Conservation (phyloP, 345 rosid species). For the Hevea brasiliensis region DNA sequence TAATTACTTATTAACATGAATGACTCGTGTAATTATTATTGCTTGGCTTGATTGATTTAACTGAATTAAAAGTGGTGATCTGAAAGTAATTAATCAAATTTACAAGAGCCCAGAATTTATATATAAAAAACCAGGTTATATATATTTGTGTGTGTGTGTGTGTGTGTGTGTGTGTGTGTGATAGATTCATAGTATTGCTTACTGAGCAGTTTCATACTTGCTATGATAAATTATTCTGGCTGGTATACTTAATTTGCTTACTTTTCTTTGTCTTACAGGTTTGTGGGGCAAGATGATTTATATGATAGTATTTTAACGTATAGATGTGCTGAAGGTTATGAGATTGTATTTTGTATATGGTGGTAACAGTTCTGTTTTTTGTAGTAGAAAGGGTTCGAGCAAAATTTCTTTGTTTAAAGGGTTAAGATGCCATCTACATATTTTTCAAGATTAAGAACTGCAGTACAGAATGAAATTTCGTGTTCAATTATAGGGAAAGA, state of each 20-base stretch:
- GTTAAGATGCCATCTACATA: conserved; percentile 61
- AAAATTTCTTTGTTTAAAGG: conserved; percentile 31
- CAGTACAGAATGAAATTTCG: conserved; percentile 49
- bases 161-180: too few relatives aligned
- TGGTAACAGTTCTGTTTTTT: conserved; percentile 33
- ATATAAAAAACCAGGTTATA: too few relatives aligned
- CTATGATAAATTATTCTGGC: not conserved
- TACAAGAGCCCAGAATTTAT: not conserved
- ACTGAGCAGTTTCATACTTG: not conserved
- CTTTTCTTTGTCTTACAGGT: conserved; percentile 18
- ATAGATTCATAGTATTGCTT: not conserved
- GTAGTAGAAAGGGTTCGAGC: conserved; percentile 23
- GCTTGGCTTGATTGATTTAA: not conserved
- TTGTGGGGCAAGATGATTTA: conserved; percentile 22
- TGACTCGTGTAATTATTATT: not conserved
- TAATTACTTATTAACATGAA: not conserved
- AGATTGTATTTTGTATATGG: conserved; percentile 32
- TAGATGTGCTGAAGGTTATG: conserved; percentile 48
- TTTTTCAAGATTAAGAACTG: conserved; percentile 49
- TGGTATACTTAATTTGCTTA: not conserved
- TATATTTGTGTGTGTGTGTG: too few relatives aligned
- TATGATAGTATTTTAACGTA: conserved; percentile 6
- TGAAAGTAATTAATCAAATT: not conserved
- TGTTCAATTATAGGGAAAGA: conserved; percentile 40
- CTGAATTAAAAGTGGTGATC: not conserved